These are phyloP conservation scores for Cicer arietinum DNA, from an alignment of 306 rosid species.

Conservation along the genomic window DNA sequence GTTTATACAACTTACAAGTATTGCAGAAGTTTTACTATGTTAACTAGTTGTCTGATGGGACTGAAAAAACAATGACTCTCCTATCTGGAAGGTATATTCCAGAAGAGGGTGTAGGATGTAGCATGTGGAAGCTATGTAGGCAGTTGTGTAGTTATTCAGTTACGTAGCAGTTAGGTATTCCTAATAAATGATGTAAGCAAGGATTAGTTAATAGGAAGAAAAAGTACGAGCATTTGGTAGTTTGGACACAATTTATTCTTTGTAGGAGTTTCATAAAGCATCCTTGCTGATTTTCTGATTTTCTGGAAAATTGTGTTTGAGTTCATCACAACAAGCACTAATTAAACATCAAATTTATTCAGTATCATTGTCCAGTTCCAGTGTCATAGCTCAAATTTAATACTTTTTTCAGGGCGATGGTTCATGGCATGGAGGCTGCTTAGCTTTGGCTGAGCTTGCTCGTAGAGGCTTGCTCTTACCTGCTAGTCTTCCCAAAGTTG, in stretches of 20 bases:
- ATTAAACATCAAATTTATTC: conserved; percentile 1
- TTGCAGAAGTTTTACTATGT: conserved; percentile 17
- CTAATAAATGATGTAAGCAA: conserved; percentile 22
- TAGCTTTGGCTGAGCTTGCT: conserved; percentile 97
- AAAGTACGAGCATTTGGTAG: neutral
- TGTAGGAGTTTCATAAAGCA: conserved; percentile 8
- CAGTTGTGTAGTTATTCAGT: conserved; percentile 1
- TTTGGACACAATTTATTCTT: neutral
- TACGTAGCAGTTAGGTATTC: conserved; percentile 3
- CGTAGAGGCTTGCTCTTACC: conserved; percentile 97
- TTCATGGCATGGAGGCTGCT: conserved; percentile 99
- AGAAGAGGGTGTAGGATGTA: conserved; percentile 24
- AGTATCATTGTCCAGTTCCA: conserved; percentile 23
- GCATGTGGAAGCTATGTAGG: conserved; percentile 13
- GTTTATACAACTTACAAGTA: conserved; percentile 18
- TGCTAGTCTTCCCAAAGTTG: conserved; percentile 78
- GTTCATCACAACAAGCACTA: conserved; percentile 7
- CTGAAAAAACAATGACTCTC: neutral
- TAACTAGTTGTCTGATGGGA: conserved; percentile 34
- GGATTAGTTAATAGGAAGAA: neutral
- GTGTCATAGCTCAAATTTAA: conserved; percentile 37
- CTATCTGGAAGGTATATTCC: conserved; percentile 27
- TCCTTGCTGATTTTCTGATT: conserved; percentile 12
- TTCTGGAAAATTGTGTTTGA: neutral
- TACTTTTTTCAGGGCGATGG: conserved; percentile 83